These are phyloP conservation scores for Microcera coccophila DNA, from an alignment of 2,329 filamentous ascomycete genomes.

Conservation along the genomic window DNA sequence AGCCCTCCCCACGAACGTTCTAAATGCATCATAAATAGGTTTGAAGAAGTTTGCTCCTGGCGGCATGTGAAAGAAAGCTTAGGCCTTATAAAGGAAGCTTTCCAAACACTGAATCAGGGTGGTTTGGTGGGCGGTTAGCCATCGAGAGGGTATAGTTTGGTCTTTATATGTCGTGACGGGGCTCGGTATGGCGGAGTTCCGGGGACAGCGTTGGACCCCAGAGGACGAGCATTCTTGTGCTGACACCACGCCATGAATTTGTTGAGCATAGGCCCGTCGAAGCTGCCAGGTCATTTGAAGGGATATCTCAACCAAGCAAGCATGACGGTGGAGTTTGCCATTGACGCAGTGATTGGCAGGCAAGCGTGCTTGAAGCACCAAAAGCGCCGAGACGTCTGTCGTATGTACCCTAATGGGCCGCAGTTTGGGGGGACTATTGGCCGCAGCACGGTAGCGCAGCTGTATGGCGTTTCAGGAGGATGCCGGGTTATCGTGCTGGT, in stretches of 20 bases:
- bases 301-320: slow-evolving; percentile 4
- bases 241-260: background rate
- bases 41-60: background rate
- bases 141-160: slow-evolving; percentile 4
- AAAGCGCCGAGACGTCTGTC: slow-evolving; percentile 15
- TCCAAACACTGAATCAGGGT: slow-evolving; percentile 12
- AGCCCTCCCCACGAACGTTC: slow-evolving; percentile 23
- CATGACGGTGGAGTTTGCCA: slow-evolving; percentile 20
- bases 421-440: slow-evolving; percentile 12
- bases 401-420: slow-evolving; percentile 9
- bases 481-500: slow-evolving; percentile 22
- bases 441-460: slow-evolving; percentile 20
- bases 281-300: background rate
- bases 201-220: too few species aligned
- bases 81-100: slow-evolving; percentile 6
- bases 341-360: slow-evolving; percentile 20
- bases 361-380: slow-evolving; percentile 23
- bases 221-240: background rate
- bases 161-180: slow-evolving; percentile 14
- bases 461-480: slow-evolving; percentile 27
- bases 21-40: slow-evolving; percentile 23
- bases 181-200: too few species aligned
- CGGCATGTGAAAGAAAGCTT: background rate
- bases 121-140: background rate
- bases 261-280: background rate